These are phyloP conservation scores for Claviceps africana DNA, from an alignment of 2,329 filamentous ascomycete genomes.

Conservation along the genomic window DNA sequence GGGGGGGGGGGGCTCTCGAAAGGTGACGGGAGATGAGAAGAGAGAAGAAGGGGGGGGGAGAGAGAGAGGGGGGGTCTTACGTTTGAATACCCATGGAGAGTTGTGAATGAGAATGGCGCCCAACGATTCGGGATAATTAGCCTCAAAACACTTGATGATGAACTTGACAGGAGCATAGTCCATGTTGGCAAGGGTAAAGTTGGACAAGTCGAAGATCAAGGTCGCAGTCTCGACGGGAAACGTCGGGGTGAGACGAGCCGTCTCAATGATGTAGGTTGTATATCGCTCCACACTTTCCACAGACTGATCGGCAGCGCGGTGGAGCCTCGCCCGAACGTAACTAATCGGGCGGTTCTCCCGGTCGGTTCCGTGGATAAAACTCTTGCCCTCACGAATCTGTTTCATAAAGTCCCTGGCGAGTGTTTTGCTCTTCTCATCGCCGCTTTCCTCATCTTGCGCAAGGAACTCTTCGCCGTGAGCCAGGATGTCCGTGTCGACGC, in stretches of 20 bases:
- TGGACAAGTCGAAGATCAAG: constrained; percentile 58
- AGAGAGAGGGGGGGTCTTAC: constrained; percentile 8
- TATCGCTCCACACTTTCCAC: constrained; percentile 22
- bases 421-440: constrained; percentile 3
- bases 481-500: constrained; percentile 19
- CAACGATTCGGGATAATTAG: constrained; percentile 62
- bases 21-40: too few relatives aligned
- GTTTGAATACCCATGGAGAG: constrained; percentile 56
- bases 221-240: constrained; percentile 10
- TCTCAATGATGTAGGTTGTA: constrained; percentile 27
- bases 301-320: constrained; percentile 19
- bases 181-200: constrained; percentile 60
- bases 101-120: constrained; percentile 61
- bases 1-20: too few relatives aligned
- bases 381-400: constrained; percentile 25
- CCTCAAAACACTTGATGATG: constrained; percentile 68
- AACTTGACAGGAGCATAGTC: constrained; percentile 66
- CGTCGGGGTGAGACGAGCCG: constrained; percentile 6
- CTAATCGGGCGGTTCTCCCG: constrained; percentile 21
- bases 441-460: constrained; percentile 15
- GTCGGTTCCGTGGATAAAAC: constrained; percentile 23
- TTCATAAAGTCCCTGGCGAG: constrained; percentile 16
- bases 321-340: constrained; percentile 21
- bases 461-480: constrained; percentile 20
- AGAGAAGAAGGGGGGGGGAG: too few relatives aligned